These are phyloP conservation scores for Asparagopsis taxiformis DNA, from an alignment of 31 red algal species.

Conservation along the genomic window DNA sequence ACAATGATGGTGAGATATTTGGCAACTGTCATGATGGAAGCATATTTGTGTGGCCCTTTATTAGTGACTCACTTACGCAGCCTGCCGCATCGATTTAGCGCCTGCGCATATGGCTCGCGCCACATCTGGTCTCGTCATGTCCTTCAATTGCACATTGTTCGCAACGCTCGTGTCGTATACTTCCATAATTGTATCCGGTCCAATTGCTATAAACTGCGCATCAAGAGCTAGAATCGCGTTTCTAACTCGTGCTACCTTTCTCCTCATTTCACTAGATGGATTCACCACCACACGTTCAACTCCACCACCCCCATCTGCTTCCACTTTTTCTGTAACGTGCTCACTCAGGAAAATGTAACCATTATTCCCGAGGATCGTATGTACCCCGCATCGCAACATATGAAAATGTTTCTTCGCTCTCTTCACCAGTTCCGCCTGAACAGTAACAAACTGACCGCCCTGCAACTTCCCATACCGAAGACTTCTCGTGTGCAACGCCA, in stretches of 20 bases:
- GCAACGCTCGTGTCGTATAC: conserved; percentile 46
- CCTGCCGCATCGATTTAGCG: conserved; percentile 36
- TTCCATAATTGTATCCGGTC: conserved; percentile 79
- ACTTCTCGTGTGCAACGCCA: conserved; percentile 86
- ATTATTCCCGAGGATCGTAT: conserved; percentile 88
- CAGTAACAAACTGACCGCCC: conserved; percentile 66
- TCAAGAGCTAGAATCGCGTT: conserved; percentile 81
- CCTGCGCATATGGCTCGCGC: conserved; percentile 40
- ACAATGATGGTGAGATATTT: too few relatives aligned
- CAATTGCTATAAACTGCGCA: conserved; percentile 77
- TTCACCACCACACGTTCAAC: too few relatives aligned
- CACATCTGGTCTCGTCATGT: conserved; percentile 63
- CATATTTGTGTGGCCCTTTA: too few relatives aligned
- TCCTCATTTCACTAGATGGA: conserved; percentile 30
- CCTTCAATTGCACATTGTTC: conserved; percentile 33
- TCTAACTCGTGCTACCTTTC: conserved; percentile 53
- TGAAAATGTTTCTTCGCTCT: conserved; percentile 87
- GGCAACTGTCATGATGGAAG: too few relatives aligned
- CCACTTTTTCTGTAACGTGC: conserved; percentile 1
- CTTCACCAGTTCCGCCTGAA: conserved; percentile 76
- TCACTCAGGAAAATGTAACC: conserved; percentile 91
- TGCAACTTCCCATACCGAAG: conserved; percentile 72
- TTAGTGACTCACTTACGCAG: too few relatives aligned
- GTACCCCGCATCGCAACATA: conserved; percentile 57
- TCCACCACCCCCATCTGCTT: too few relatives aligned